Base-by-base conservation (phyloP, 495 filamentous ascomycete genomes). In the Aspergillus sclerotioniger region DNA sequence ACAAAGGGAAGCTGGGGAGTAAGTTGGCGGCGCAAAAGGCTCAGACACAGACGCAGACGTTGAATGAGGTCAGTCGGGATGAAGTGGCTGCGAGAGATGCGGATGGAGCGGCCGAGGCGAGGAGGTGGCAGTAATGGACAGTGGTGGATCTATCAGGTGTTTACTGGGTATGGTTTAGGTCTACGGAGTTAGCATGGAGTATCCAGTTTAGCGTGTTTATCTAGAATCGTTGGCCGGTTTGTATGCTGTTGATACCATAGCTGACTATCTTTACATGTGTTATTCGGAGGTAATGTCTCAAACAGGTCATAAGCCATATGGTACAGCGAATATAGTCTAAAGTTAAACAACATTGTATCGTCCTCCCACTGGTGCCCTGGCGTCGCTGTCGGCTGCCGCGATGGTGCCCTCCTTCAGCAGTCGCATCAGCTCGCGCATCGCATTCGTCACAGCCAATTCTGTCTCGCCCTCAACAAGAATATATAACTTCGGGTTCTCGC, bases 401-500 rank as follows among this genome's bases (percentile, higher is more conserved):
- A 94, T 83, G 0, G 91, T 96, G n/a, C 90, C 94, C 73, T 98
- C 94, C 72, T 87, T 90, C 48, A 98, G 76, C 59, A 97, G 71
- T 29, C 92, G 82, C 72, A 90, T 92, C 45, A 98, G 80, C 71
- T 98, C 93, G 56, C 85, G 82, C 87, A 98, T 94, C 15, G 94
- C 95, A 71, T 89, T 89, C 47, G 87, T 88, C 3, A 98, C 94
- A 51, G 91, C 87, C 49, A 95, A 74, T 70, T 98, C 94, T 0
- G 95, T 98, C 70, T 98, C 94, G 19, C 94, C 94, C 67, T 98
- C 94, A 33, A 98, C 95, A 35, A 98, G 80, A 65, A 98, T 96
- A 67, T 98, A 98, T 57, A 98, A 77, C 76, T 98, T 98, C 8
- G 94, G 88, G 49, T 88, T 85, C 43, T 86, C 87, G 20, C 84